Evolutionary conservation across 495 filamentous ascomycete genomes (phyloP), one percentile per base, ranked within the genome.

Genomic region (Darksidea phi): DNA sequence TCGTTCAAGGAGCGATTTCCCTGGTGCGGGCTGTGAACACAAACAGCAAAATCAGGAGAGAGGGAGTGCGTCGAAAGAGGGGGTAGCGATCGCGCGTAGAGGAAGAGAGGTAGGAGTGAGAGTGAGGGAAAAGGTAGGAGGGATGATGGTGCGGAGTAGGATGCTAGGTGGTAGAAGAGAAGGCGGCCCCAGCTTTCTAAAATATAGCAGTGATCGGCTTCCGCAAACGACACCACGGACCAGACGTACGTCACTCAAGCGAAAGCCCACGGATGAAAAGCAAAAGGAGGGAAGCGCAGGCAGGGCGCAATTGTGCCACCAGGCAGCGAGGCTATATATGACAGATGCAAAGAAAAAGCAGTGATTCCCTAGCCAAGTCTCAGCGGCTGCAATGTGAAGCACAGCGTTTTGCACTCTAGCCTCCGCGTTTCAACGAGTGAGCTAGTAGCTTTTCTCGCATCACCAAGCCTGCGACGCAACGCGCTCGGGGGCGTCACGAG

Each of bases 1-100:
- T 37, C 56, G 47, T 41, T 67, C 60, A 65, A 70, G 67, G 59
- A 63, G 63, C 54, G 54, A 54, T 48, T 63, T 63, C 61, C 54
- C 48, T 15, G 54, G 60, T 43, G 55, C 48, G 67, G 56, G 52
- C 43, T 36, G 55, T 46, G 59, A 43, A 47, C 57, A 50, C 15
- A 49, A 59, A 50, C 20, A 26, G 32, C 43, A 57, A 47, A 54
- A 64, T 7, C 34, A 41, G 56, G 65, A 65, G 37, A 28, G 60
- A 57, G 66, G 20, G 65, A 64, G 50, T 52, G 65, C 55, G 47
- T 37, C 47, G 57, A 67, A 62, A 56, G 57, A 70, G 57, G 64
- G 67, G 10, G 28, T 32, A 70, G 66, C 66, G 65, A 58, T 68
- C 37, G 49, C 24, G 48, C 38, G 36, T 21, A 70, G 66, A 52